Base-by-base conservation (phyloP, 805 yeast genomes). In the Wickerhamomyces rabaulensis region DNA sequence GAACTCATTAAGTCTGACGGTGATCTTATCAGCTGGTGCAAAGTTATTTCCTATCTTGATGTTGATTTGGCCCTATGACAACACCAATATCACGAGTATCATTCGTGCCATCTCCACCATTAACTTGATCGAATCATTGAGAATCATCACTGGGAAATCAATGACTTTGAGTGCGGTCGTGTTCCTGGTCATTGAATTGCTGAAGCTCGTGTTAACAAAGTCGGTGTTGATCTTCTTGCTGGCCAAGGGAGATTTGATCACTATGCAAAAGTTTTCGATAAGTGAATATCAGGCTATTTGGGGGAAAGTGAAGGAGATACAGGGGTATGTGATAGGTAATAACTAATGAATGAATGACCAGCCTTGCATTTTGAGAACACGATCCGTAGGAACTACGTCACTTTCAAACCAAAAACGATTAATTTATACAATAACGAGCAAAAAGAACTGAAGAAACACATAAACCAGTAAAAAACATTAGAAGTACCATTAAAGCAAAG, bases 1-100 rank as follows among this genome's bases (percentile, higher is more conserved):
- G 38, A 66, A 65, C 39, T 65, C 75, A 15, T 63, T 91, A 16
- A 74, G 89, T 1, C 74, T 82, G 9, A 84, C 96, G 0, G 73
- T 90, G 1, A 61, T 91, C 40, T 74, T 90, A 6, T 82, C 97
- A 0, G 81, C 88, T 39, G 80, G 87, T 1, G 83, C 92, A 36
- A 88, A 86, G 59, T 70, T 92, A 20, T 83, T 92, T 52, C 99
- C 99, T 0, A 84, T 94, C 17, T 72, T 94, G 29, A 92, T 92
- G 91, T 71, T 94, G 27, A 92, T 94, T 31, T 94, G 99, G 99
- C 94, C 96, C 0, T 94, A 94, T 59, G 97, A 94, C 60, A 78
- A 86, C n/a, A 72, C 84, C 1, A 71, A 84, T 3, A 83, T 85
- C 0, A 75, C 81, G 19, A 68, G 70, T 6, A 67, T 81, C 9